Base-by-base conservation (phyloP, 2,329 filamentous ascomycete genomes). In the Shiraia bambusicola region DNA sequence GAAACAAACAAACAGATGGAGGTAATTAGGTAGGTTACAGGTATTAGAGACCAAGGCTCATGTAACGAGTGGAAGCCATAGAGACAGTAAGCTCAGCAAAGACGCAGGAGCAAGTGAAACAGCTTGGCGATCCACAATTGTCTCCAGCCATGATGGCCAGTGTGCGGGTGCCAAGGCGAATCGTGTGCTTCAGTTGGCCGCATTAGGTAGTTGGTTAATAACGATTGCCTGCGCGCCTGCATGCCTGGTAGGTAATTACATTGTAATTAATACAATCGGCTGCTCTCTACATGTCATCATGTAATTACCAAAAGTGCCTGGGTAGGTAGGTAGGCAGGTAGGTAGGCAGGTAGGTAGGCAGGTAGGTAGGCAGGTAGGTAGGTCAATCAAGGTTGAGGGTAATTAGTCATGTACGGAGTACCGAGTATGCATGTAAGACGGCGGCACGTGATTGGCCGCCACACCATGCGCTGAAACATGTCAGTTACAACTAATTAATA, bases 21-120 rank as follows among this genome's bases (percentile, higher is more conserved):
- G n/a, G n/a, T n/a, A n/a, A n/a, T n/a, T n/a, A n/a, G 28, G 9
- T 15, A 29, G 33, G 19, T 17, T 25, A 45, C 50, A 49, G 58
- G n/a, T n/a, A 47, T 11, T 10, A 10, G 25, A 22, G 45, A 40
- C 40, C 44, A 46, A 30, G 50, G 49, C 41, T 61, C 48, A 61
- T 61, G 61, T 65, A 64, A 52, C 27, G 36, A 31, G 41, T 49
- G 42, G 30, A 52, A 51, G 43, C 50, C 47, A 56, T 50, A 46
- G 55, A 24, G 14, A 41, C 49, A 61, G 58, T 63, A 68, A 60
- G 61, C 60, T 62, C 52, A 53, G 48, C 56, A 51, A 56, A 55
- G 59, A 53, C 45, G 47, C 49, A 46, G 49, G 36, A 37, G 59
- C 56, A 61, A 63, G 52, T 67, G 65, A 68, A 68, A 68, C 65